Evolutionary conservation across 2,329 filamentous ascomycete genomes (phyloP).

Genomic region (Hypoxylon sp.): DNA sequence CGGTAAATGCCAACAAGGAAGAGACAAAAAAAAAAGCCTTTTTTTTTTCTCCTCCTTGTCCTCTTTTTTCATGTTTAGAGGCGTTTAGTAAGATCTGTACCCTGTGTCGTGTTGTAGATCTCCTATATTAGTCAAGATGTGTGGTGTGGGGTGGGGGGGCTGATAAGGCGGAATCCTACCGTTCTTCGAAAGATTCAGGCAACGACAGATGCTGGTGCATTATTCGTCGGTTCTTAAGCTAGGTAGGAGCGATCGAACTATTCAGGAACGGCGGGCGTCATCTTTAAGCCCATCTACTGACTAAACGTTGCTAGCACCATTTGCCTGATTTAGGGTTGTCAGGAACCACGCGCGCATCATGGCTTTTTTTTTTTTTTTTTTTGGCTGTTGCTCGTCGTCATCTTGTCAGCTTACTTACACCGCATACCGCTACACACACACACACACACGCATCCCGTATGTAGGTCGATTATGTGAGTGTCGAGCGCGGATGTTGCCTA

Average conservation of each 20-base stretch:
- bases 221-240: constrained; percentile 14
- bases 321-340: not conserved
- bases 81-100: constrained; percentile 13
- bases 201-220: not conserved
- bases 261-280: constrained; percentile 13
- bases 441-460: constrained; percentile 1
- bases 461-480: constrained; percentile 1
- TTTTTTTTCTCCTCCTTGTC: constrained; percentile 1
- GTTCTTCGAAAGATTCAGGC: constrained; percentile 21
- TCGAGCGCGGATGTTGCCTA: not conserved
- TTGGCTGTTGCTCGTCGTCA: not conserved
- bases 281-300: not conserved
- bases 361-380: not conserved
- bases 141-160: constrained; percentile 17
- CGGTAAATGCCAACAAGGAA: constrained; percentile 8
- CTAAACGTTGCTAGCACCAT: not conserved
- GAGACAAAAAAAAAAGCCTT: not conserved
- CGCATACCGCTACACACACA: constrained; percentile 30
- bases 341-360: not conserved
- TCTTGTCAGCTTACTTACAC: constrained; percentile 32
- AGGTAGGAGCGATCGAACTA: not conserved
- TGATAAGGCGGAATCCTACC: constrained; percentile 33
- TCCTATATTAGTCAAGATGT: not conserved
- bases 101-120: not conserved
- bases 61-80: not conserved